phyloP scores from a whole-genome alignment of 148 eudicot genomes.

The Nyssa sinensis region DNA sequence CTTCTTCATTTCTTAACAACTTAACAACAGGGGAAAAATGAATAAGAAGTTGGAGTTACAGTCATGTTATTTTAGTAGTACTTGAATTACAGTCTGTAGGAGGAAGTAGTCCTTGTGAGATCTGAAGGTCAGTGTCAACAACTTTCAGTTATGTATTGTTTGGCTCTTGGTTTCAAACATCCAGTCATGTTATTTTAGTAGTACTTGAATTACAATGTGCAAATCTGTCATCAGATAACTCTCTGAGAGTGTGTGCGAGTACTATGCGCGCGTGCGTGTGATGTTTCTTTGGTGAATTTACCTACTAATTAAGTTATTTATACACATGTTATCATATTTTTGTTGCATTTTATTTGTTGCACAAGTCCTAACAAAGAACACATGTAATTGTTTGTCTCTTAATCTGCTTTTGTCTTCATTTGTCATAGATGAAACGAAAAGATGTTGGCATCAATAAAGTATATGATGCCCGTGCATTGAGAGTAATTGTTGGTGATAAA shows the following conservation, averaged over 20 bases:
- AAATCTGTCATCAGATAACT: background rate
- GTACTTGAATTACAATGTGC: no score
- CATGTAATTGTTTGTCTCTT: background rate
- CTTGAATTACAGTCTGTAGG: background rate
- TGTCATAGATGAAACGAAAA: constrained; percentile 79
- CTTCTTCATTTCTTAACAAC: background rate
- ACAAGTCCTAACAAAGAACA: constrained; percentile 2
- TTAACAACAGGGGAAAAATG: background rate
- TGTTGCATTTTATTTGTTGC: background rate
- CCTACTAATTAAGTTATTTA: background rate
- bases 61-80: no score
- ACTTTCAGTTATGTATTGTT: background rate
- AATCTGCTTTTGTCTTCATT: constrained; percentile 6
- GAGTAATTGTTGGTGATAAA: constrained; percentile 88
- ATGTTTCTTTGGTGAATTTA: background rate
- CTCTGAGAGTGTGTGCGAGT: no score
- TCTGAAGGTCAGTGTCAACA: background rate
- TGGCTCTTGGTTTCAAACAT: background rate
- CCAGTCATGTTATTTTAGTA: background rate
- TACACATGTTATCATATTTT: constrained; percentile 1
- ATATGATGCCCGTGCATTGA: constrained; percentile 90
- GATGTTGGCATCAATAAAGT: constrained; percentile 74
- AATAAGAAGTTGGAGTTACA: background rate
- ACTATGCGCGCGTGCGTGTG: no score
- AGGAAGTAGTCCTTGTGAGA: no score